Evolutionary conservation across 768 basidiomycete species (phyloP).

Genomic region (Boletus vinaceobasis): DNA sequence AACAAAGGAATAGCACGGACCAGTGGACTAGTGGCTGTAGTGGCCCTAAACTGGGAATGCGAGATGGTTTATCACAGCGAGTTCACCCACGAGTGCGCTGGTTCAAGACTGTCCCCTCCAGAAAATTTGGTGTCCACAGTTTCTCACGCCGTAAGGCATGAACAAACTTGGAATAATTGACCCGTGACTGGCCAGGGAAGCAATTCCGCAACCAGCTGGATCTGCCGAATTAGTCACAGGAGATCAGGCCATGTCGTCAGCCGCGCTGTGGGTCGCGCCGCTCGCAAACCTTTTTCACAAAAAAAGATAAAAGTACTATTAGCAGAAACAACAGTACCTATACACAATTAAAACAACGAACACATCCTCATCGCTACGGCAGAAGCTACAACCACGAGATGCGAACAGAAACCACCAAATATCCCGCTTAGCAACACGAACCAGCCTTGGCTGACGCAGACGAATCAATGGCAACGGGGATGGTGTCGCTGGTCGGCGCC

Average conservation of each 20-base stretch:
- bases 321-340: slow-evolving; percentile 25
- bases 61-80: slow-evolving; percentile 61
- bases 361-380: slow-evolving; percentile 1
- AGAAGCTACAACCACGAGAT: neutral
- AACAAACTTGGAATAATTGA: slow-evolving; percentile 77
- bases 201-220: slow-evolving; percentile 87
- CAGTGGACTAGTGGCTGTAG: slow-evolving; percentile 73
- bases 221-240: slow-evolving; percentile 90
- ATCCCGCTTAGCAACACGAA: slow-evolving; percentile 57
- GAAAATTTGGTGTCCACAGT: slow-evolving; percentile 87
- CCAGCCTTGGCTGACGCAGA: slow-evolving; percentile 49
- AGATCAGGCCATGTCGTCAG: slow-evolving; percentile 84
- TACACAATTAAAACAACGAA: slow-evolving; percentile 20
- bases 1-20: neutral
- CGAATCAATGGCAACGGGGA: slow-evolving; percentile 73
- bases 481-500: slow-evolving; percentile 77
- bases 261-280: slow-evolving; percentile 75
- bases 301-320: slow-evolving; percentile 15
- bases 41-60: slow-evolving; percentile 81
- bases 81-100: slow-evolving; percentile 70
- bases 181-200: slow-evolving; percentile 87
- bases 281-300: slow-evolving; percentile 63
- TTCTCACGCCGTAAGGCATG: slow-evolving; percentile 61
- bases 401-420: neutral
- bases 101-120: slow-evolving; percentile 93